phyloP scores from a whole-genome alignment of 78 protist genomes.

The Dictyostelium brefeldianum region DNA sequence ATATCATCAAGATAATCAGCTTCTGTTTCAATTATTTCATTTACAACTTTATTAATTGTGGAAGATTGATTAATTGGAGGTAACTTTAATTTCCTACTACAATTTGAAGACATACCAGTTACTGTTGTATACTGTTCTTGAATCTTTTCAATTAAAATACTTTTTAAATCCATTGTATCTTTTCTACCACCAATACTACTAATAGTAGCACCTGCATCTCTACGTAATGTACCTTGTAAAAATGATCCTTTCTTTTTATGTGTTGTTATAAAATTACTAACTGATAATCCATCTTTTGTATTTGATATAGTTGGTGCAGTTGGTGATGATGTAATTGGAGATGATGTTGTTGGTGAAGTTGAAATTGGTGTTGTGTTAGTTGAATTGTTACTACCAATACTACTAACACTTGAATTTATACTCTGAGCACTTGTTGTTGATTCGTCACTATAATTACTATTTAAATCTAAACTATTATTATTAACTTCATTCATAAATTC shows the following conservation, averaged over 20 bases:
- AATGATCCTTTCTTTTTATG: background rate
- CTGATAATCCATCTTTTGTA: background rate
- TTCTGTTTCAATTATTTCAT: slow-evolving; percentile 70
- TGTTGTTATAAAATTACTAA: background rate
- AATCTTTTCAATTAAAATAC: background rate
- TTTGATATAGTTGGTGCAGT: background rate
- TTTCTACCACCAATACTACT: background rate
- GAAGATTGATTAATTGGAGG: slow-evolving; percentile 22
- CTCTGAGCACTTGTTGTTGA: background rate
- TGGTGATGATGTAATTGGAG: background rate
- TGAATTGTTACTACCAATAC: background rate
- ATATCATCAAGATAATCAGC: slow-evolving; percentile 65
- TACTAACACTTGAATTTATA: too few relatives aligned
- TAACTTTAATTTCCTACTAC: slow-evolving; percentile 15
- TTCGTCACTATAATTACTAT: background rate
- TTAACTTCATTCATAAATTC: background rate
- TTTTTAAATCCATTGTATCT: slow-evolving; percentile 18
- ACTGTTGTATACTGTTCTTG: background rate
- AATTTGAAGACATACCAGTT: background rate
- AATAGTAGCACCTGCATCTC: too few relatives aligned
- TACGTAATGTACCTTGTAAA: background rate
- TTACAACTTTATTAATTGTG: slow-evolving; percentile 30
- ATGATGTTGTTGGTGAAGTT: background rate
- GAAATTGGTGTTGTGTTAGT: background rate
- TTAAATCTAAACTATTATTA: background rate